Conservation (phyloP, 2,329 filamentous ascomycete species). For the Apiospora kogelbergensis region DNA sequence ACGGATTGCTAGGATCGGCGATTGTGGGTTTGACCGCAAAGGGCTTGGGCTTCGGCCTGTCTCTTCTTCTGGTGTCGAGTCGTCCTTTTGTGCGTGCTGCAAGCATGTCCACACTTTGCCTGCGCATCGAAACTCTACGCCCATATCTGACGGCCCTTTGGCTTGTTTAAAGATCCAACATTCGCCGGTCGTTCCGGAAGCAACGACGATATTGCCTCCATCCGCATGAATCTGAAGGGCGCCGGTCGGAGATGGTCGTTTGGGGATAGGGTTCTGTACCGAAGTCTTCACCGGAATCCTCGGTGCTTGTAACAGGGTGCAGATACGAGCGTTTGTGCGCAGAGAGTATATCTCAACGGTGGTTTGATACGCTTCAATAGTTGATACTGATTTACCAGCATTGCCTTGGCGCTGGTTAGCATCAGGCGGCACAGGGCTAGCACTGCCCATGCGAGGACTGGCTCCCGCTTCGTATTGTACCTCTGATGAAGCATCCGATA, state of each 20-base stretch:
- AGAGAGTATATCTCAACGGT: slow-evolving; percentile 88
- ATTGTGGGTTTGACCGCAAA: slow-evolving; percentile 48
- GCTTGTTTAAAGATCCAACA: slow-evolving; percentile 72
- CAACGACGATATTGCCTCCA: slow-evolving; percentile 68
- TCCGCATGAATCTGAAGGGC: slow-evolving; percentile 74
- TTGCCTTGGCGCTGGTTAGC: slow-evolving; percentile 37
- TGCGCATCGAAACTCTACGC: slow-evolving; percentile 61
- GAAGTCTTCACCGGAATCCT: slow-evolving; percentile 59
- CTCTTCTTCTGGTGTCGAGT: slow-evolving; percentile 47
- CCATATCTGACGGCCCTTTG: slow-evolving; percentile 40
- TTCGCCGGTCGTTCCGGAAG: slow-evolving; percentile 83
- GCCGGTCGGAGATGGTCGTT: slow-evolving; percentile 68
- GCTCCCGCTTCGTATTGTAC: slow-evolving; percentile 36
- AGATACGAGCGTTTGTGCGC: slow-evolving; percentile 68
- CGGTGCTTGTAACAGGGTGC: slow-evolving; percentile 72
- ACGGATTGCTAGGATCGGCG: slow-evolving; percentile 67
- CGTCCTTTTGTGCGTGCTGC: slow-evolving; percentile 57
- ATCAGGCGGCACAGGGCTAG: slow-evolving; percentile 42
- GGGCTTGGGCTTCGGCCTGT: slow-evolving; percentile 37
- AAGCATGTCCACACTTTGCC: slow-evolving; percentile 92
- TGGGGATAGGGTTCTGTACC: slow-evolving; percentile 62
- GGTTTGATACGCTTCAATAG: slow-evolving; percentile 73
- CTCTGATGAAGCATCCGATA: slow-evolving; percentile 36
- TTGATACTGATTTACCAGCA: slow-evolving; percentile 33
- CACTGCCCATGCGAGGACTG: slow-evolving; percentile 41